phyloP scores from a whole-genome alignment of 768 basidiomycete species.

The Termitomyces sp. region DNA sequence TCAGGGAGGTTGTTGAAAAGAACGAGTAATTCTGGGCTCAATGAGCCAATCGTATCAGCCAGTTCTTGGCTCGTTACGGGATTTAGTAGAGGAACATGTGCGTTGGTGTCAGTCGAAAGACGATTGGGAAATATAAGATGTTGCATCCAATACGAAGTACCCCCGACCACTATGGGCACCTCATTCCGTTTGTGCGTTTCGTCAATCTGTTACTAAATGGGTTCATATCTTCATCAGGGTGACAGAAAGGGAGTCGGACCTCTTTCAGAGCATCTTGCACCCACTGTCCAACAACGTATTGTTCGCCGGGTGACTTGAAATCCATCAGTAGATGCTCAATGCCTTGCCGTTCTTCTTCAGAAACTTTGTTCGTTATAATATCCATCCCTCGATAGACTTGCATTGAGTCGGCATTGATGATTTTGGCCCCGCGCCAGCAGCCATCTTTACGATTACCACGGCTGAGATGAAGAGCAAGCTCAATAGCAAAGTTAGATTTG shows the following conservation, averaged over 20 bases:
- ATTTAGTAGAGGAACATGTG: constrained; percentile 9
- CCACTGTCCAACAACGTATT: constrained; percentile 87
- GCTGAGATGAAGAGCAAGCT: constrained; percentile 65
- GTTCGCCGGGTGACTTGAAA: constrained; percentile 81
- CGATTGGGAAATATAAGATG: constrained; percentile 88
- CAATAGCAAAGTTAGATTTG: constrained; percentile 88
- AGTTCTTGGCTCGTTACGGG: constrained; percentile 24
- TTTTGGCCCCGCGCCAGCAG: constrained; percentile 62
- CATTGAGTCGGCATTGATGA: constrained; percentile 98
- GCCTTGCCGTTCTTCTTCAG: constrained; percentile 67
- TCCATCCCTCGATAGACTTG: constrained; percentile 92
- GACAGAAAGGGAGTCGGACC: constrained; percentile 3
- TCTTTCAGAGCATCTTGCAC: constrained; percentile 70
- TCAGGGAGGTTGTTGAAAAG: constrained; percentile 57
- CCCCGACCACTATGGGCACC: constrained; percentile 89
- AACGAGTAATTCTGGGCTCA: constrained; percentile 40
- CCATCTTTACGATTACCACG: constrained; percentile 25
- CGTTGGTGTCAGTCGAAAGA: constrained; percentile 31
- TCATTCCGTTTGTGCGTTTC: constrained; percentile 57
- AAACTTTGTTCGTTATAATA: constrained; percentile 91
- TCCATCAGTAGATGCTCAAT: constrained; percentile 88
- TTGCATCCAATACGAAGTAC: constrained; percentile 97
- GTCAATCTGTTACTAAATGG: constrained; percentile 48
- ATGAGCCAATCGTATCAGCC: constrained; percentile 30
- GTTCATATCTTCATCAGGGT: background rate